These are phyloP conservation scores for Aspergillus sp. DNA, from an alignment of 2,329 filamentous ascomycete species.

Conservation along the genomic window DNA sequence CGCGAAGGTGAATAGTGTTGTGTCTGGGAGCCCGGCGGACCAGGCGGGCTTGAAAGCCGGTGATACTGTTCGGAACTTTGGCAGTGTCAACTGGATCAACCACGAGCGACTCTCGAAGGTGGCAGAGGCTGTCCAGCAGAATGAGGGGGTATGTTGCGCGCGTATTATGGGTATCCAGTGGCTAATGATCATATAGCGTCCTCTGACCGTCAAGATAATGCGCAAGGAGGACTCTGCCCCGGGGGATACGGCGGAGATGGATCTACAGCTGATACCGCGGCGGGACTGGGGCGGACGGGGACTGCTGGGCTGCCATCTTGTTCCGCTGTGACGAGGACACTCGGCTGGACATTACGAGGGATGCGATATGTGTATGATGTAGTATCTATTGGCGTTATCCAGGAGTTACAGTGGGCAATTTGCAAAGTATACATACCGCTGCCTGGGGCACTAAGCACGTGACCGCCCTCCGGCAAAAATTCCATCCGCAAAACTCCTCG, in stretches of 20 bases:
- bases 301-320: conserved; percentile 78
- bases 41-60: conserved; percentile 69
- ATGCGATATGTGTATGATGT: conserved; percentile 10
- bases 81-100: conserved; percentile 71
- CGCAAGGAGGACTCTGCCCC: conserved; percentile 38
- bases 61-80: conserved; percentile 77
- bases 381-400: not conserved
- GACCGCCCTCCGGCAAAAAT: conserved; percentile 19
- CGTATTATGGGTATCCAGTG: conserved; percentile 1
- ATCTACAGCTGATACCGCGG: conserved; percentile 64
- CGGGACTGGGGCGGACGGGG: conserved; percentile 85
- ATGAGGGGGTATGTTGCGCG: conserved; percentile 62
- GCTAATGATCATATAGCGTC: conserved; percentile 42
- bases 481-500: conserved; percentile 20
- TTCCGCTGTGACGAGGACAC: conserved; percentile 54
- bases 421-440: conserved; percentile 1
- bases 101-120: conserved; percentile 79
- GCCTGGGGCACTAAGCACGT: conserved; percentile 17
- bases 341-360: conserved; percentile 4
- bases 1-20: conserved; percentile 81
- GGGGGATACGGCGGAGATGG: conserved; percentile 46
- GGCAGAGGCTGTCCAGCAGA: conserved; percentile 79
- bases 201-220: conserved; percentile 59
- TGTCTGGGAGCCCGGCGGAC: conserved; percentile 68
- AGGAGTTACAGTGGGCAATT: not conserved